Evolutionary conservation across 805 yeast species (phyloP), one percentile per base, ranked within the genome.

Genomic region (Metschnikowia reukaufii): DNA sequence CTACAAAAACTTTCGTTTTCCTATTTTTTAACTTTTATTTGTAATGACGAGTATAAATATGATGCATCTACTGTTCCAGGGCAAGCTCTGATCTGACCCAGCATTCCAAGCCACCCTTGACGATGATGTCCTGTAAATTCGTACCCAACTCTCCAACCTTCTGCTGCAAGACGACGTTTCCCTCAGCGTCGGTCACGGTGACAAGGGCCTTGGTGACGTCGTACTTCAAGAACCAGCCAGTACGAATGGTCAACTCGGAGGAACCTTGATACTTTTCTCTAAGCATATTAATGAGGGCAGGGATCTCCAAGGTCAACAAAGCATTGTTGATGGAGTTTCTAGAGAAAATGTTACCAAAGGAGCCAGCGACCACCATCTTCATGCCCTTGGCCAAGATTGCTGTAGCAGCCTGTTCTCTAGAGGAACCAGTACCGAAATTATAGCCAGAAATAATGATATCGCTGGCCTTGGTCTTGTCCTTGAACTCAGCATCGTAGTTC

Each of bases 351-450:
- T 94, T 95, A 61, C 97, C 96, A 63, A 94, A 94, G 1, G 98
- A 92, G 29, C 99, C 99, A 12, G 97, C 87, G 49, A 95, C 96
- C 18, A 94, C 96, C 56, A 94, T 74, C 57, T 83, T 82, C 78
- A 94, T 89, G 55, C 90, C 98, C 61, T 95, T 82, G 35, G 99
- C 98, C 55, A 94, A 76, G 49, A 94, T 86, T 18, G 96, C 91
- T n/a, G 99, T 94, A 29, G 99, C 99, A 3, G 99, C 99, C 73
- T 94, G 99, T 67, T 94, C 99, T 72, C 99, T 83, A 20, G 97
- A 89, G 7, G 97, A 91, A 39, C 99, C 99, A 9, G 99, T 94
- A 58, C 99, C 99, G 65, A 94, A 94, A 66, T 94, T 94, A 76
- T 73, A 94, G 15, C 99, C 99, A 47, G 91, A 82, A 39, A 94